These are phyloP conservation scores for Botrytis fabae DNA, from an alignment of 2,329 filamentous ascomycete genomes.

Conservation along the genomic window DNA sequence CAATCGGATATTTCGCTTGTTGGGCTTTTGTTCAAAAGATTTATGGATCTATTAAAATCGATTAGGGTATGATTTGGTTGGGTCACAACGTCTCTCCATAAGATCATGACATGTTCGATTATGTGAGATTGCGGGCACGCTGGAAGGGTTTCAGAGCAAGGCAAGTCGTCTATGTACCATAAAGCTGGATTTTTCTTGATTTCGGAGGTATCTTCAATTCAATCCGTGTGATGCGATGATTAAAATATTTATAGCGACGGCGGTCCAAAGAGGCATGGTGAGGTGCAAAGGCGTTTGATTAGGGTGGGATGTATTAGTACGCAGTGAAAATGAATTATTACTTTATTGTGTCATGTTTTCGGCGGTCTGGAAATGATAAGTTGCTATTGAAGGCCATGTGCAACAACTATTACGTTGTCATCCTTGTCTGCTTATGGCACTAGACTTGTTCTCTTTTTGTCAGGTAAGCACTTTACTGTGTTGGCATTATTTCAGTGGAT, in stretches of 20 bases:
- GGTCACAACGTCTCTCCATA: not conserved
- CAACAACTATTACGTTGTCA: not conserved
- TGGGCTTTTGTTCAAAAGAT: constrained; percentile 95
- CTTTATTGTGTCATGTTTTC: not conserved
- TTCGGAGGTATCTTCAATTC: not conserved
- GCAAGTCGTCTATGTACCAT: constrained; percentile 2
- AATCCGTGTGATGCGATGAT: not conserved
- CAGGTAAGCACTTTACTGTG: not conserved
- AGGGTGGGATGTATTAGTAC: not conserved
- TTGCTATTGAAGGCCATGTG: not conserved
- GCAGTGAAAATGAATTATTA: not conserved
- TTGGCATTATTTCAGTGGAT: not conserved
- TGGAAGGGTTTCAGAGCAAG: not conserved
- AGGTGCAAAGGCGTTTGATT: constrained; percentile 12
- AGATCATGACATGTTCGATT: not conserved
- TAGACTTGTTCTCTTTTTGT: too few species aligned
- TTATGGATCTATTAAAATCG: constrained; percentile 97
- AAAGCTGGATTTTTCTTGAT: not conserved
- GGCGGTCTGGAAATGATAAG: not conserved
- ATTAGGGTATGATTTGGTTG: constrained; percentile 50
- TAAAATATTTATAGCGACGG: not conserved
- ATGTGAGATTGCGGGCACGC: not conserved
- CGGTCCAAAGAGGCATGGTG: not conserved
- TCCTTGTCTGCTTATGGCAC: not conserved
- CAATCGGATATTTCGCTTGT: constrained; percentile 92